Evolutionary conservation across 1,284 basidiomycete genomes (phyloP), one percentile per base, ranked within the genome.

Genomic region (Golubevia sp.): DNA sequence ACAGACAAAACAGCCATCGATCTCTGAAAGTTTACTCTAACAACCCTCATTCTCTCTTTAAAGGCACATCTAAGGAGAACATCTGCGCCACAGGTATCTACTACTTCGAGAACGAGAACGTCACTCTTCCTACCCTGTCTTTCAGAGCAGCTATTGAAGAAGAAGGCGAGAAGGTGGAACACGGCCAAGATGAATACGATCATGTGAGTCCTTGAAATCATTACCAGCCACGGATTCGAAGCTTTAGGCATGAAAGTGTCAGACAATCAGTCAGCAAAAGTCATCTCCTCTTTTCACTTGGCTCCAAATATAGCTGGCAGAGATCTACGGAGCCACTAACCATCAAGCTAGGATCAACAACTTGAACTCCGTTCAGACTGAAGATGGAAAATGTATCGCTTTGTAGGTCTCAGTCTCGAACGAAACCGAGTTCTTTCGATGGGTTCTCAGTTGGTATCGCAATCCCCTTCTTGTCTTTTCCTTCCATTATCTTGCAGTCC

Each of bases 301-400:
- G n/a, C n/a, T n/a, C n/a, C n/a, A n/a, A n/a, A n/a, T n/a, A n/a
- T n/a, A n/a, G n/a, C n/a, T n/a, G n/a, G n/a, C n/a, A n/a, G n/a
- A n/a, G n/a, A n/a, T 63, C 13, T 34, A 54, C 48, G 26, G n/a
- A 5, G 54, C 51, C 44, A 61, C 44, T 52, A 55, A n/a, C 50
- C 25, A 23, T 24, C 57, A 44, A 57, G 58, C n/a, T 24, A 55
- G 49, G 64, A 59, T 57, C 0, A 86, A 86, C 62, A 57, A 78
- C n/a, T 60, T 85, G 5, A 86, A 86, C 2, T 66, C 66, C 3
- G 76, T 86, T 4, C 64, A 74, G 4, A 86, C 86, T 1, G 72
- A 69, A 2, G 60, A 77, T 20, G 86, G 85, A 4, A 78, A 87
- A 26, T 82, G 77, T 15, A 70, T 88, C 52, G 84, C 85, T 25